Percentiles rank a stretch among this genome's conserved stretches.
Conservation (phyloP, 257 asterid genomes). For the Prunella vulgaris region DNA sequence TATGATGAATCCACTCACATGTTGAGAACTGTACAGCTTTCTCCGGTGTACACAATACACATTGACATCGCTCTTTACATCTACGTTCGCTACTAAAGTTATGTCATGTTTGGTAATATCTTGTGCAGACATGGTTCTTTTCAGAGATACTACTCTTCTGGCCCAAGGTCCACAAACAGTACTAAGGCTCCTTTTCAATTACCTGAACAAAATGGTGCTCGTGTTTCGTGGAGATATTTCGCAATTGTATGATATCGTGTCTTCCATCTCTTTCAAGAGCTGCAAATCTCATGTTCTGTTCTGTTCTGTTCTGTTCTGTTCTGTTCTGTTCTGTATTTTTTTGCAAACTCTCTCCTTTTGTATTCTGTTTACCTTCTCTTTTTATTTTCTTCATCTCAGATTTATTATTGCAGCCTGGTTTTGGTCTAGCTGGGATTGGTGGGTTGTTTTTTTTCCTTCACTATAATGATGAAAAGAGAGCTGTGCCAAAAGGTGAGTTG, state of each 20-base stretch:
- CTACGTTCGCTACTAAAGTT: background rate
- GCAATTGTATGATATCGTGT: constrained; percentile 49
- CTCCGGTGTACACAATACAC: background rate
- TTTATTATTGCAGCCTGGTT: constrained; percentile 74
- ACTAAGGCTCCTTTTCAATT: constrained; percentile 28
- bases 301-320: too few relatives aligned
- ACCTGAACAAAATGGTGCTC: constrained; percentile 31
- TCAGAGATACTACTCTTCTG: constrained; percentile 36
- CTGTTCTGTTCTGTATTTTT: constrained; percentile 17
- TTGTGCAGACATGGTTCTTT: constrained; percentile 34
- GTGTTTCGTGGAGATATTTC: constrained; percentile 45
- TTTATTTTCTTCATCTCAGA: constrained; percentile 36
- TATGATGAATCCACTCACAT: background rate
- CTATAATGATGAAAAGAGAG: constrained; percentile 86
- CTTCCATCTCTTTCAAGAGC: constrained; percentile 27
- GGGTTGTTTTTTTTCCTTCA: constrained; percentile 60
- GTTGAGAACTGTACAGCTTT: background rate
- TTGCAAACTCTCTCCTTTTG: background rate
- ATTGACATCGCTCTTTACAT: background rate
- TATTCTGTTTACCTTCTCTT: constrained; percentile 15
- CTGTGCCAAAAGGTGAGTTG: constrained; percentile 68
- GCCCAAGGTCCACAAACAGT: constrained; percentile 21
- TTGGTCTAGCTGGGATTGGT: constrained; percentile 66
- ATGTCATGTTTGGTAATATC: constrained; percentile 5
- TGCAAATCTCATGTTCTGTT: constrained; percentile 14